These are phyloP conservation scores for Stipa capillata DNA, from an alignment of 176 grass and related monocot genomes.

Conservation along the genomic window DNA sequence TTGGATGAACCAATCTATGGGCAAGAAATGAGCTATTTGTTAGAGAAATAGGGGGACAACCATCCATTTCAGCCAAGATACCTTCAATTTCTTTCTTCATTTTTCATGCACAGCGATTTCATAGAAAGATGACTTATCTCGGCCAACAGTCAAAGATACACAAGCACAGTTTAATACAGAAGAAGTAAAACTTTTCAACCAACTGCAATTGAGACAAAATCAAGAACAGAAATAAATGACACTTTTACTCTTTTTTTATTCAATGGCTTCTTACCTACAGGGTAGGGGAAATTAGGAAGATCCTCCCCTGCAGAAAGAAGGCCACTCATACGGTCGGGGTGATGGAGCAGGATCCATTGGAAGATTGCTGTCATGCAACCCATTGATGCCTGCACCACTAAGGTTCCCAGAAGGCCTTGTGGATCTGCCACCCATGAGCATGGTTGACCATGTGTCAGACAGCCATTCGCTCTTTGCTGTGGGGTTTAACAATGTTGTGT, in stretches of 20 bases:
- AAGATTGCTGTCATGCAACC: constrained; percentile 50
- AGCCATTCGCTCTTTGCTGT: constrained; percentile 43
- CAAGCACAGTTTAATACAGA: constrained; percentile 44
- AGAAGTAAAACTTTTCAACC: constrained; percentile 57
- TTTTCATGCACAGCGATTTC: constrained; percentile 35
- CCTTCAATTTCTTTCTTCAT: constrained; percentile 24
- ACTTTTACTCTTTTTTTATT: constrained; percentile 58
- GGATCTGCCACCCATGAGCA: constrained; percentile 84
- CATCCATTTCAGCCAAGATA: constrained; percentile 20
- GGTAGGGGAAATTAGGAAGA: constrained; percentile 45
- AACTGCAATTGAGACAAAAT: constrained; percentile 54
- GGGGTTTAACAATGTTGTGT: constrained; percentile 60
- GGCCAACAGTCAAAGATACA: constrained; percentile 51
- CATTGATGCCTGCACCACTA: constrained; percentile 15
- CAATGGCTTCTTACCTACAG: constrained; percentile 44
- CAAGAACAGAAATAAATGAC: constrained; percentile 36
- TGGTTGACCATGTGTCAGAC: constrained; percentile 94
- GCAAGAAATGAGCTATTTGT: background rate
- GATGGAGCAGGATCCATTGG: constrained; percentile 41
- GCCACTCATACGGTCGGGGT: constrained; percentile 50
- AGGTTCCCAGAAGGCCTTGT: constrained; percentile 34
- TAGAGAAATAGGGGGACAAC: background rate
- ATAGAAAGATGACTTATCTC: constrained; percentile 45
- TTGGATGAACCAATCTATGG: background rate
- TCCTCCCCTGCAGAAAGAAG: constrained; percentile 62